Base-by-base conservation (phyloP, 1,139 yeast species). In the Candida anutae region DNA sequence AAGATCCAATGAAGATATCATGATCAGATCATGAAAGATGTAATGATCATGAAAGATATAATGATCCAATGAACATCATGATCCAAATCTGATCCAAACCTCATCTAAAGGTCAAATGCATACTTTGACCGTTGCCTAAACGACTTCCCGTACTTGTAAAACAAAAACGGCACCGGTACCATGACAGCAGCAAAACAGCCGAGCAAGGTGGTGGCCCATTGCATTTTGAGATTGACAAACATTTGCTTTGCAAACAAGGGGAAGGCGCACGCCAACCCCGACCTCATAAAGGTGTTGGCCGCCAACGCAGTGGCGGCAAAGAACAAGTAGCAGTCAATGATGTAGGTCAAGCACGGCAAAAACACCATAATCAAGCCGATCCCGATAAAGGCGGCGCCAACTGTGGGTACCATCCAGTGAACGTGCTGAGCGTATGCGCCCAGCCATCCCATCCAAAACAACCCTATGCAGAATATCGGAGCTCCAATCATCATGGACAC, bases 251-350 rank as follows among this genome's bases (percentile, higher is more conserved):
- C 72, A 43, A 59, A 58, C 33, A 69, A 61, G 23, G 76, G 69
- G 51, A 69, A 62, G 5, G 59, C 66, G 25, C 69, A 75, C 23
- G 74, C 75, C 46, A 69, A 67, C 11, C 65, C 55, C 2, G 84
- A 74, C 63, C 87, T 71, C 38, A 79, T 51, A 44, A 87, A 76
- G 0, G 95, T 77, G 49, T 84, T 84, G 10, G 81, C 95, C 4
- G 96, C 95, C 40, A 87, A 63, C 1, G 95, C 95, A 15, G 94
- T 80, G 4, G 95, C 95, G 4, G 95, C 94, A 46, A 78, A 76
- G 34, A 76, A 51, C 37, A 83, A 62, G 48, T 85, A 87, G 22
- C 82, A 63, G 50, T 87, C 95, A 44, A 85, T 77, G 43, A 85
- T 70, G 51, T 85, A 85, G 49, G 78, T 82, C 45, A 85, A 58